Base-by-base conservation (phyloP, 1,284 basidiomycete species). In the Puccinia triticina region DNA sequence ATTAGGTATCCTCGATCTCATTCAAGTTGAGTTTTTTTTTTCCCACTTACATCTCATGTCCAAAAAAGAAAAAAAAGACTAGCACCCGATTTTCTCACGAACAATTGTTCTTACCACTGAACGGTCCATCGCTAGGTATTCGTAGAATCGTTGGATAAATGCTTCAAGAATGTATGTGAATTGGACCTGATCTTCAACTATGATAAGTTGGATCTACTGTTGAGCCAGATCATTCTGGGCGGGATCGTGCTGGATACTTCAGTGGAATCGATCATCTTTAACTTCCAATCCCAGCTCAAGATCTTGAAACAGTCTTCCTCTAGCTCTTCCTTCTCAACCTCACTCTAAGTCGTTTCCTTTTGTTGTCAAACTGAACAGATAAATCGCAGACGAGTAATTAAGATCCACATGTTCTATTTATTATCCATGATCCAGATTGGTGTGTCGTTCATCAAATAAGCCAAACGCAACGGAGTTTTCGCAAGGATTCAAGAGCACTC, bases 161-260 rank as follows among this genome's bases (percentile, higher is more conserved):
- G 94, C 34, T 99, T 99, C 86, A 95, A 98, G 89, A 98, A 98
- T 86, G 97, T 99, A 0, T 99, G 97, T 89, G 97, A 99, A 88
- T 90, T 99, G 67, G 97, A 99, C 87, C 90, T 99, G 37, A 96
- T 99, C 82, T 99, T 99, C 88, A 95, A 98, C 88, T 99, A 98
- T 86, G 96, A 99, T 87, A 94, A 98, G 89, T 94, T 94, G 10
- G 95, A 99, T 86, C 93, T 96, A 84, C 94, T 98, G 72, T 90
- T 99, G 67, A 90, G 92, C 50, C 96, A 99, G 88, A 92, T 99
- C 72, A 94, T 99, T 43, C 96, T 98, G 88, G 97, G 96, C 40
- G 97, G 97, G 0, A 89, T 99, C 46, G 97, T 99, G 1, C 89
- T 99, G n/a, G 97, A 99, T 88, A 99, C 97, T 8, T 85, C 84